Base-by-base conservation (phyloP, 768 basidiomycete species). In the Sporobolomyces pararoseus region DNA sequence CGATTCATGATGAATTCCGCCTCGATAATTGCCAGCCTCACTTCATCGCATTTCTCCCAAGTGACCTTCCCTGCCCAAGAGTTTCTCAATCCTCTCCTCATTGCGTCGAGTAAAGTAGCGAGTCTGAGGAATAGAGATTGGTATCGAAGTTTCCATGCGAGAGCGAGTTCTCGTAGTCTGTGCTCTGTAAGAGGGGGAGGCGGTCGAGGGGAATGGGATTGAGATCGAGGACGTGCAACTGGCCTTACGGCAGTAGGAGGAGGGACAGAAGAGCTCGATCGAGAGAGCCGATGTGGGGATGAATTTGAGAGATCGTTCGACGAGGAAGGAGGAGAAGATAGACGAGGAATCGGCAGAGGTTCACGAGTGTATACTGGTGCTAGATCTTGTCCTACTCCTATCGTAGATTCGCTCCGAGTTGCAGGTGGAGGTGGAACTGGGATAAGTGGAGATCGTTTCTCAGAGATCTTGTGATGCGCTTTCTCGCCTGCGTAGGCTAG, bases 61-160 rank as follows among this genome's bases (percentile, higher is more conserved):
- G 52, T 39, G 19, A 47, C 34, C 23, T 49, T 61, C 10, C 69
- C 69, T 14, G 69, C 69, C 69, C 69, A 70, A 29, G 59, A 54
- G 19, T 31, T 51, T 12, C 34, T 23, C 19, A 29, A 16, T 14
- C 57, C 58, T 7, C 44, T n/a, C n/a, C n/a, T 46, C 13, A 25
- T 16, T 1, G 63, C 63, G 37, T 49, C 50, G 0, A 39, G 19
- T 50, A 70, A 51, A 7, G 69, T 58, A 16, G 23, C 14, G 35
- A 49, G 31, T 9, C 69, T 51, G 0, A 39, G 34, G 9, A 0
- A 21, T 25, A 70, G 53, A 21, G 60, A 46, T 14, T 65, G 58
- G 35, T 55, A 46, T 27, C 69, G 69, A 57, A 70, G 17, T 27
- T 42, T 35, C 69, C 69, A 70, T 7, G 44, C 34, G 27, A 66